A percentile compares a stretch with the other conserved stretches of the same genome.
These are phyloP conservation scores for Acrocalymma vagum DNA, from an alignment of 2,329 filamentous ascomycete species.

Conservation along the genomic window DNA sequence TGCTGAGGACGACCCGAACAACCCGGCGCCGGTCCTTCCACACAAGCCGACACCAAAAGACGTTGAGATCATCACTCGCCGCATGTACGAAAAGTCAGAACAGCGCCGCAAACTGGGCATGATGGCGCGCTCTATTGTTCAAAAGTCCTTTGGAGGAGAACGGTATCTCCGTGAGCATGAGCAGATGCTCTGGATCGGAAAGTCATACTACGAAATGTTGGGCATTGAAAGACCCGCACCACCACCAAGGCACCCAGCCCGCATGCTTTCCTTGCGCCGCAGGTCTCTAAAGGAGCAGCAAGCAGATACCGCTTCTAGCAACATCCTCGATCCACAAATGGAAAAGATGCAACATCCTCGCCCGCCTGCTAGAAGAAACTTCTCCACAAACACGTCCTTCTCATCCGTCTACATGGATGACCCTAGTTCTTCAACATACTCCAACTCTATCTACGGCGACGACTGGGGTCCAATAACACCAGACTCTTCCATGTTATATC, in stretches of 20 bases:
- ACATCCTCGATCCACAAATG: constrained; percentile 37
- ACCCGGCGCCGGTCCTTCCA: constrained; percentile 53
- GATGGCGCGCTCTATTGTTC: constrained; percentile 65
- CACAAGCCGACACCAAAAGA: constrained; percentile 60
- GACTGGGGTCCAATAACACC: constrained; percentile 28
- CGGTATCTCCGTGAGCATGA: constrained; percentile 70
- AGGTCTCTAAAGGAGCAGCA: constrained; percentile 10
- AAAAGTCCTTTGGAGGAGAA: constrained; percentile 67
- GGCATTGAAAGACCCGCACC: constrained; percentile 33
- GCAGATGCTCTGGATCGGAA: constrained; percentile 56
- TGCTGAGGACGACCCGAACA: constrained; percentile 58
- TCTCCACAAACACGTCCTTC: constrained; percentile 40
- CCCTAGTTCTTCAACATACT: constrained; percentile 27
- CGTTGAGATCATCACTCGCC: constrained; percentile 61
- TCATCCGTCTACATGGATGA: constrained; percentile 43
- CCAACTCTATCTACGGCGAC: constrained; percentile 26
- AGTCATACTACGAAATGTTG: constrained; percentile 45
- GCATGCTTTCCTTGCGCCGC: constrained; percentile 31
- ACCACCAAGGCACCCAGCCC: constrained; percentile 38
- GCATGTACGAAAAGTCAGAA: constrained; percentile 68
- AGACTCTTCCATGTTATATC: constrained; percentile 28
- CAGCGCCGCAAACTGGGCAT: constrained; percentile 66
- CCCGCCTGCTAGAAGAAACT: constrained; percentile 27
- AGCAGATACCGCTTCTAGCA: constrained; percentile 30
- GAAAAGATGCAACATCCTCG: constrained; percentile 48